Evolutionary conservation across 768 basidiomycete species (phyloP), one percentile per base, ranked within the genome.

Genomic region (Lyophyllum semitale): DNA sequence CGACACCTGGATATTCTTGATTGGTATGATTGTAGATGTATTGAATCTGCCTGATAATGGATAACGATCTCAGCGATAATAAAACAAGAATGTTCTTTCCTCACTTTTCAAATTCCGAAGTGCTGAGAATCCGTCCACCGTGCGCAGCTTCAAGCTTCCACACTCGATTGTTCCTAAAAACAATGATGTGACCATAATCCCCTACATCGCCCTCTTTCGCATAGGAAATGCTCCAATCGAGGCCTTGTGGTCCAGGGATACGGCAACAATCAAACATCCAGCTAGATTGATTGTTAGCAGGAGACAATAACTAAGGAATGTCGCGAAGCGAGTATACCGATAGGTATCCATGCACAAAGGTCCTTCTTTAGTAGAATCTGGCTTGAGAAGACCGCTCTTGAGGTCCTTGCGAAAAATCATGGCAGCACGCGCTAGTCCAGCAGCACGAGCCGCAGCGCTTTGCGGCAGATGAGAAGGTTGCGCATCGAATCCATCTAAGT

Each of bases 211-310:
- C 79, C 9, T 72, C 67, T 48, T 81, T 73, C 0, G 90, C 85
- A 59, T 90, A 83, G 15, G 85, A 84, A 18, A 86, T 72, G 58
- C 86, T 84, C 83, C 91, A 91, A 67, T 98, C 95, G 3, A 84
- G 71, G 17, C 89, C 88, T 42, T 87, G 79, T 9, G 75, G 69
- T 1, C 89, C 88, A 2, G 92, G 92, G 18, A 94, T 76, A 52
- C 92, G 88, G 59, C 84, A 91, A 67, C 91, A 92, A 67, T 94
- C 92, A 61, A 94, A 94, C 92, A 94, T 93, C 92, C 92, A 94
- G 47, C 90, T 91, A 38, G 17, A 27, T 32, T 35, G 35, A 33
- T 46, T 6, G 53, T n/a, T 29, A 41, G 23, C 37, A 29, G 15
- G 47, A n/a, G 40, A 33, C 23, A 15, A 15, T 33, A 22, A 5